These are phyloP conservation scores for Fusarium mangiferae DNA, from an alignment of 2,329 filamentous ascomycete species.

Conservation along the genomic window DNA sequence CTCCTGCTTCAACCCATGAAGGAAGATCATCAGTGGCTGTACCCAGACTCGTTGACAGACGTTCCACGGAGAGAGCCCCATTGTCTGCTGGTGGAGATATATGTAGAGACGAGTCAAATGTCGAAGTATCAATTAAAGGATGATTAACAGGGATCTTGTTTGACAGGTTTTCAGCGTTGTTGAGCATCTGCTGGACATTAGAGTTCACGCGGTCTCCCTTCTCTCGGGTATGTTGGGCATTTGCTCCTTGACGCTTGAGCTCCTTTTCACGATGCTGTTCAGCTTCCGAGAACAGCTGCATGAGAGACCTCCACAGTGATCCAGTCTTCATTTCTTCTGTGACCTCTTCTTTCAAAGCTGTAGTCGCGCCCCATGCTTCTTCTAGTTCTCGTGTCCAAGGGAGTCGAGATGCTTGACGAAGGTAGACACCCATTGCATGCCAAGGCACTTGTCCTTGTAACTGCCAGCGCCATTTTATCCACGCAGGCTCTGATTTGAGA, in stretches of 20 bases:
- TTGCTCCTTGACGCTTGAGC: conserved; percentile 1
- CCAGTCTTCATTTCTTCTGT: conserved; percentile 15
- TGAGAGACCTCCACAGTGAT: conserved; percentile 30
- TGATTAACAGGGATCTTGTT: conserved; percentile 10
- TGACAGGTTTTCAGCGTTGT: neutral
- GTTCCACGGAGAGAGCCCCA: conserved; percentile 1
- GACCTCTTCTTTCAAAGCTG: conserved; percentile 1
- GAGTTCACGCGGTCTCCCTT: neutral
- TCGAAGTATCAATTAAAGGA: conserved; percentile 10
- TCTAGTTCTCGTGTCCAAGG: conserved; percentile 41
- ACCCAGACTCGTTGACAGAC: neutral
- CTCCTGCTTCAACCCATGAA: conserved; percentile 12
- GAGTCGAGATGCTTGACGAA: conserved; percentile 32
- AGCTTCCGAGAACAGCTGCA: conserved; percentile 5
- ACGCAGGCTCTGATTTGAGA: conserved; percentile 35
- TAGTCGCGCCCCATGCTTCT: conserved; percentile 32
- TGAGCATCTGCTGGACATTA: conserved; percentile 12
- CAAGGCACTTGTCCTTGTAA: conserved; percentile 44
- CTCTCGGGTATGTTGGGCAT: neutral
- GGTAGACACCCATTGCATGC: conserved; percentile 41
- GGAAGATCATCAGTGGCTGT: conserved; percentile 11
- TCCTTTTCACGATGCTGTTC: conserved; percentile 24
- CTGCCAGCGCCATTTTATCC: conserved; percentile 46
- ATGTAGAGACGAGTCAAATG: conserved; percentile 9
- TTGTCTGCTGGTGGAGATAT: neutral